Evolutionary conservation across 140 eudicot genomes (phyloP).

Genomic region (Anethum foeniculum): DNA sequence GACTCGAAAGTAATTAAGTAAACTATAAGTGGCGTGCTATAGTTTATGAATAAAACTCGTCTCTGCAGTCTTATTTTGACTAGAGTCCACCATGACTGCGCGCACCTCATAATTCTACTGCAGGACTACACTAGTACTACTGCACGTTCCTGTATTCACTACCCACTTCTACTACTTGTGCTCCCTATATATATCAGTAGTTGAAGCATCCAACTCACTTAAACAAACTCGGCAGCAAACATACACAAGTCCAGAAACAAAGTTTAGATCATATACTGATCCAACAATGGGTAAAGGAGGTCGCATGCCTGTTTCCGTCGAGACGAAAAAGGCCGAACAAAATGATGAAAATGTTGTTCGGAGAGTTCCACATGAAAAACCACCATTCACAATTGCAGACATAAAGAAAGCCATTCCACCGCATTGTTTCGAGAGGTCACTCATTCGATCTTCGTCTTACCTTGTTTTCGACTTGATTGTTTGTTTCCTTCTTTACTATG

Average conservation of each 20-base stretch:
- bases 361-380: too few species aligned
- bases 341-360: too few species aligned
- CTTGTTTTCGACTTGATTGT: slow-evolving; percentile 37
- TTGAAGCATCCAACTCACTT: not conserved
- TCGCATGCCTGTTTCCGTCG: not conserved
- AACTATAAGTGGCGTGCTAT: not conserved
- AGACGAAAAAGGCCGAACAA: not conserved
- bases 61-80: not conserved
- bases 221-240: not conserved
- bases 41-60: too few species aligned
- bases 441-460: slow-evolving; percentile 43
- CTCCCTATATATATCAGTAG: not conserved
- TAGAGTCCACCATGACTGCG: not conserved
- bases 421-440: slow-evolving; percentile 62
- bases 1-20: too few species aligned
- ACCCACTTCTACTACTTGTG: not conserved
- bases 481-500: slow-evolving; percentile 32
- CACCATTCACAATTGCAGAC: too few species aligned
- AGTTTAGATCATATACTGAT: too few species aligned
- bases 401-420: too few species aligned
- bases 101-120: not conserved
- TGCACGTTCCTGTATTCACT: not conserved
- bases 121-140: too few species aligned
- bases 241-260: not conserved
- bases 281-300: not conserved